Base-by-base conservation (phyloP, 2,329 filamentous ascomycete species). In the Corynespora cassiicola region DNA sequence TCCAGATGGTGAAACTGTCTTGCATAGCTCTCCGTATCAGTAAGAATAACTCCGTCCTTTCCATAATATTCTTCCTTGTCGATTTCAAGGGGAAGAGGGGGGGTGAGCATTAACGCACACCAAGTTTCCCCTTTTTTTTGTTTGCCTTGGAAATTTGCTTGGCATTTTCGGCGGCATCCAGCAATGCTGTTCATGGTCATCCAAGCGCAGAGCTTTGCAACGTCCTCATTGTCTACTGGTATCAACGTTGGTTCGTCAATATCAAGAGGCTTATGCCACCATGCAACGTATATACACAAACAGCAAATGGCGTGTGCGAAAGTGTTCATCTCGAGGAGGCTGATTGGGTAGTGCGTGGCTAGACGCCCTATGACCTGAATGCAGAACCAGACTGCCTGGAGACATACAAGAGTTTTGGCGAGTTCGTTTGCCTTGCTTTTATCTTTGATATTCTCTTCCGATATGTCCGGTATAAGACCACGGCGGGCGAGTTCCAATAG, bases 261-360 rank as follows among this genome's bases (percentile, higher is more conserved):
- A 9, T 54, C 32, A 9, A 44, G 31, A 21, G 62, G 62, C 32
- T 65, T 62, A 23, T 63, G 29, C 61, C 56, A 63, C 59, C 59
- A 66, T 4, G 60, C n/a, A 2, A 49, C 21, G 26, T 63, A 66
- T 2, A 66, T 51, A 4, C 58, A 31, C 3, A 67, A 28, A 7
- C 60, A 54, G 31, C 63, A 61, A 6, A 58, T 6, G 27, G 53
- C 30, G 44, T 58, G 63, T 39, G 88, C 80, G 24, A 87, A 68
- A 11, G 84, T 70, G 44, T 85, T 80, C 5, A 82, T 61, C 35
- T 84, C 78, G 32, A 88, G 72, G 4, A 91, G 62, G 12, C 79
- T 76, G 5, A 63, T 46, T 3, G 58, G 47, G 6, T 61, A 24
- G 5, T 42, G 21, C n/a, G 16, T 15, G 9, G 31, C 31, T 8